phyloP scores from a whole-genome alignment of 805 yeast genomes.

The Candida insectorum region DNA sequence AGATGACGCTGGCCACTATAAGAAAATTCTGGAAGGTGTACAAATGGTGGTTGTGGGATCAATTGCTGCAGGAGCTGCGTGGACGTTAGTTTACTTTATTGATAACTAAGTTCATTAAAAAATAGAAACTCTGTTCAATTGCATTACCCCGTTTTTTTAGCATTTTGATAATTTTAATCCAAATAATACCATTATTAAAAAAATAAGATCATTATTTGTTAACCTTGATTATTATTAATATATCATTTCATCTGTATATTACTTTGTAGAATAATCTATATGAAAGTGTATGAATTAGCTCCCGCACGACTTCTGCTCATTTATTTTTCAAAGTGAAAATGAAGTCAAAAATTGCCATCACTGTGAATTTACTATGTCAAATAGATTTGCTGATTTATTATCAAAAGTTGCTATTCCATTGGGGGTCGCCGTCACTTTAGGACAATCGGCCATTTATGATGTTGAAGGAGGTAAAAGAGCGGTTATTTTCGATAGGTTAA shows the following conservation, averaged over 20 bases:
- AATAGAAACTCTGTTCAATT: too few species aligned
- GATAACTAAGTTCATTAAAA: slow-evolving; percentile 42
- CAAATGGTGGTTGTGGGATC: slow-evolving; percentile 96
- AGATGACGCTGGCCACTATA: slow-evolving; percentile 58
- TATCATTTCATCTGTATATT: too few species aligned
- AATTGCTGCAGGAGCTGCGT: slow-evolving; percentile 96
- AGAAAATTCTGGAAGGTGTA: slow-evolving; percentile 71
- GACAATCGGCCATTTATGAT: slow-evolving; percentile 85
- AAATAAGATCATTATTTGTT: too few species aligned
- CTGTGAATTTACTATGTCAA: slow-evolving; percentile 34
- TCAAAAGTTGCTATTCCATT: slow-evolving; percentile 62
- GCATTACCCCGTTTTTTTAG: too few species aligned
- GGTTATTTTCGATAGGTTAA: slow-evolving; percentile 86
- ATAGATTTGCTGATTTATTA: slow-evolving; percentile 33
- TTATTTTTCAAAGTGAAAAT: too few species aligned
- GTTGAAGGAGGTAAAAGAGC: slow-evolving; percentile 97
- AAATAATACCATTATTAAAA: too few species aligned
- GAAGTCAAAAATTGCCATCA: too few species aligned
- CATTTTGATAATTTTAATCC: too few species aligned
- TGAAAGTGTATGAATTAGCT: too few species aligned
- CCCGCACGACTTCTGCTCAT: too few species aligned
- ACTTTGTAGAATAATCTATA: too few species aligned
- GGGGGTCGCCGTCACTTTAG: slow-evolving; percentile 66
- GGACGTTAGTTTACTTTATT: slow-evolving; percentile 81
- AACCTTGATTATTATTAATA: too few species aligned